Evolutionary conservation across 768 basidiomycete species (phyloP), one percentile per base, ranked within the genome.

Genomic region (Neoboletus brunneissimus): DNA sequence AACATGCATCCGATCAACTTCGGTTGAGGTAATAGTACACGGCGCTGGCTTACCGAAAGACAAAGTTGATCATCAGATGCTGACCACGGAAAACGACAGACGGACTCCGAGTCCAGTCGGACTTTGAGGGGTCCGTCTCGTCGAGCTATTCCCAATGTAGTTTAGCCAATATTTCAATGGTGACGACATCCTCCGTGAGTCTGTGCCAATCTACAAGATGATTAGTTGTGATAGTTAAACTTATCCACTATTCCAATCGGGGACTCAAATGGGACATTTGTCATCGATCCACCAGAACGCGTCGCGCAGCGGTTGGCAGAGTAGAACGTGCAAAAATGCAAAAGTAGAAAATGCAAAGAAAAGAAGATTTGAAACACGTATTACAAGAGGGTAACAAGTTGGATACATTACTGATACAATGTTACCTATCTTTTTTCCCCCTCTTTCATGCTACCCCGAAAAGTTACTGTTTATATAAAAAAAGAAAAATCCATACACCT

Each of bases 371-470:
- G 55, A 31, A 48, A 54, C 38, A 38, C 35, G 54, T 46, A 58
- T 62, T 69, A 69, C 67, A 69, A 58, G 55, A 58, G 57, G 60
- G 65, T 55, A 58, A 67, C 59, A 44, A 58, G 29, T 53, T 46
- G 60, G 38, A 63, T 63, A 65, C 58, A 54, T 64, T 60, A 67
- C 56, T 55, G 51, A 45, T 67, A 69, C 64, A 67, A 64, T 49
- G 59, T 56, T 54, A 61, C 59, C 48, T 59, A 42, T 55, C 54
- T 38, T 52, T 43, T 47, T 46, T 37, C 44, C 40, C 53, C 57
- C 41, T 29, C 18, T 40, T 16, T 16, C 27, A 44, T 47, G 27
- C 35, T 44, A 45, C n/a, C 42, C 56, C 1, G 25, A 50, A 22
- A 57, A 50, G 32, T 35, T 51, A 58, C 23, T 47, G 42, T 59